These are phyloP conservation scores for Inonotus obliquus DNA, from an alignment of 1,284 basidiomycete genomes.

Conservation along the genomic window DNA sequence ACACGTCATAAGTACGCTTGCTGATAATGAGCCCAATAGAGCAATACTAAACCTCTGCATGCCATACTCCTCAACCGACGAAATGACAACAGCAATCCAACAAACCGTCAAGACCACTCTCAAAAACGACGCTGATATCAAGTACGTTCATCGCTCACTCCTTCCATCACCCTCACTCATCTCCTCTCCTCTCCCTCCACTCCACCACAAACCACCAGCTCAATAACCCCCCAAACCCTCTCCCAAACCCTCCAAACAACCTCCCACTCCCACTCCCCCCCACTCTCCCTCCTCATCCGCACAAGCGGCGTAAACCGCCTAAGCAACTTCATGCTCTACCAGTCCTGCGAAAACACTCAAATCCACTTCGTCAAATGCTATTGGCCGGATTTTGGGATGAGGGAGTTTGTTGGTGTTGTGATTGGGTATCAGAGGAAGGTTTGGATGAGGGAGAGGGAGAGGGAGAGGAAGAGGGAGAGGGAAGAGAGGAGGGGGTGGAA, in stretches of 20 bases:
- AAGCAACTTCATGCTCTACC: conserved; percentile 94
- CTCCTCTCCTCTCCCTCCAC: too few species aligned
- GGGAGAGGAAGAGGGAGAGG: not conserved
- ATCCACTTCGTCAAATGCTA: conserved; percentile 89
- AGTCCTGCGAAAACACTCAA: conserved; percentile 82
- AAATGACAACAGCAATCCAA: conserved; percentile 80
- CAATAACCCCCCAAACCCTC: not conserved
- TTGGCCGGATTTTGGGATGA: conserved; percentile 94
- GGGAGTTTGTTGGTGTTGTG: conserved; percentile 82
- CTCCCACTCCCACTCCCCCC: conserved; percentile 62
- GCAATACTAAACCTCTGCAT: conserved; percentile 93
- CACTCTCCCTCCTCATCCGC: conserved; percentile 87
- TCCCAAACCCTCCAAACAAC: conserved; percentile 33
- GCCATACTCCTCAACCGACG: conserved; percentile 90
- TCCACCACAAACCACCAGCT: too few species aligned
- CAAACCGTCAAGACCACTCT: conserved; percentile 49
- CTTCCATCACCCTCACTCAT: too few species aligned
- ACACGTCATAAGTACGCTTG: not conserved
- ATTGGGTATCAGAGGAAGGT: conserved; percentile 80
- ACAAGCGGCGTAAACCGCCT: conserved; percentile 90
- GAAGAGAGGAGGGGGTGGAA: not conserved
- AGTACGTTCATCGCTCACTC: conserved; percentile 18
- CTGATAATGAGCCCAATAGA: conserved; percentile 34
- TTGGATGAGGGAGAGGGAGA: conserved; percentile 35
- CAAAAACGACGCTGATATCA: conserved; percentile 32